These are phyloP conservation scores for Cercospora sp. DNA, from an alignment of 2,329 filamentous ascomycete genomes.

Conservation along the genomic window DNA sequence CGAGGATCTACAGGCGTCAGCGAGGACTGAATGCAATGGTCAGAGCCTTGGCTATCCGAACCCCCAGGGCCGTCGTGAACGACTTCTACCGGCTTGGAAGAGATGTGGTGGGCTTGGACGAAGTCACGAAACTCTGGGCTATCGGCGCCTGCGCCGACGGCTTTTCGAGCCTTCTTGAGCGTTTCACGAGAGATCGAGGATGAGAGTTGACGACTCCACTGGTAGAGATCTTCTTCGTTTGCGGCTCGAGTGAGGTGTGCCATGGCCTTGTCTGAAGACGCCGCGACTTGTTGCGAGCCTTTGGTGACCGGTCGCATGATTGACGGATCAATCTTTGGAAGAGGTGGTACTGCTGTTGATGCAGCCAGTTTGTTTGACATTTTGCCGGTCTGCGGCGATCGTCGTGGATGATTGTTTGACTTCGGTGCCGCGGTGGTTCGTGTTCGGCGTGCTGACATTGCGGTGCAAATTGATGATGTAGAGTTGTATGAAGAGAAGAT, in stretches of 20 bases:
- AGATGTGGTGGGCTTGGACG: neutral
- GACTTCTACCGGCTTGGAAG: neutral
- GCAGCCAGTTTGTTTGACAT: neutral
- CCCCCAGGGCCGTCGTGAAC: neutral
- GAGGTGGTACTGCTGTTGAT: neutral
- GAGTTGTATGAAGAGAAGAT: neutral
- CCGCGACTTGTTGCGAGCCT: neutral
- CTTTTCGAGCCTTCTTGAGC: neutral
- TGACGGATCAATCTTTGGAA: neutral
- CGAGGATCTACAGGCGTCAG: neutral
- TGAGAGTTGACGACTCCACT: neutral
- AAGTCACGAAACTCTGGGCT: neutral
- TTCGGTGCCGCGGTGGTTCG: neutral
- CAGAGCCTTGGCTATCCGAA: neutral
- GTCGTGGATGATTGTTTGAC: neutral
- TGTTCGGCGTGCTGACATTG: neutral
- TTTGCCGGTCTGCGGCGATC: neutral
- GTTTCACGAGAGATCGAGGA: neutral
- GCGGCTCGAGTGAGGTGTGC: neutral
- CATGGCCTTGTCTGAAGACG: neutral
- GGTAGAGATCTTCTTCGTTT: neutral
- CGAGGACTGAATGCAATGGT: neutral
- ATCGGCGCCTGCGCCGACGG: neutral
- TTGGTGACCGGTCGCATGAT: neutral
- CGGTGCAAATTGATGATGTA: neutral